Conservation (phyloP, 768 basidiomycete genomes). For the Pulveroboletus sp. region DNA sequence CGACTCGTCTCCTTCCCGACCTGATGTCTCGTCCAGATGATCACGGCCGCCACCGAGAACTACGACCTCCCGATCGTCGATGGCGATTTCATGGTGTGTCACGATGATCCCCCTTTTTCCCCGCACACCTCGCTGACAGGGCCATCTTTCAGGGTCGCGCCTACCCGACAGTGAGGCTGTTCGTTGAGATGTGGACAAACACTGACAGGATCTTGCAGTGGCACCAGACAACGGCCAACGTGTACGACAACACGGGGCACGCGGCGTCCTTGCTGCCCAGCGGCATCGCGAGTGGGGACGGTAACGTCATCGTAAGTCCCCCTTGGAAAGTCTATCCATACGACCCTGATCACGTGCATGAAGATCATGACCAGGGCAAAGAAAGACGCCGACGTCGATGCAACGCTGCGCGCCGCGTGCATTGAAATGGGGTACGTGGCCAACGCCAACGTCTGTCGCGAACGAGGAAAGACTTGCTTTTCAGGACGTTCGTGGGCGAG, state of each 20-base stretch:
- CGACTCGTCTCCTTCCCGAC: background rate
- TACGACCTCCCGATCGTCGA: constrained; percentile 40
- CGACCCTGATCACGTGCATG: constrained; percentile 13
- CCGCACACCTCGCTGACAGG: constrained; percentile 2
- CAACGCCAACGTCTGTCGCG: too few relatives aligned
- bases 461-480: too few relatives aligned
- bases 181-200: constrained; percentile 4
- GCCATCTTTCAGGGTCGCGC: constrained; percentile 33
- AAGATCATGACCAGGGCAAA: constrained; percentile 43
- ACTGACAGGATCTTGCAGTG: constrained; percentile 15
- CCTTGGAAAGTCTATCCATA: background rate
- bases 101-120: background rate
- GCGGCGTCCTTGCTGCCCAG: constrained; percentile 31
- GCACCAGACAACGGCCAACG: constrained; percentile 31
- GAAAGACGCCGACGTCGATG: constrained; percentile 41
- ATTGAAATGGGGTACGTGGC: constrained; percentile 45
- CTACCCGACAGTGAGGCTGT: constrained; percentile 27
- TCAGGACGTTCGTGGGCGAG: constrained; percentile 42
- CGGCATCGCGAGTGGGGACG: constrained; percentile 36
- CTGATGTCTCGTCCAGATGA: constrained; percentile 29
- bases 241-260: constrained; percentile 26
- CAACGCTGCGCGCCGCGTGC: constrained; percentile 43
- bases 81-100: constrained; percentile 42
- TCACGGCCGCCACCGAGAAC: constrained; percentile 33
- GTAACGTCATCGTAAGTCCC: constrained; percentile 31